These are phyloP conservation scores for Mycosphaerella sp. DNA, from an alignment of 2,329 filamentous ascomycete species.

Conservation along the genomic window DNA sequence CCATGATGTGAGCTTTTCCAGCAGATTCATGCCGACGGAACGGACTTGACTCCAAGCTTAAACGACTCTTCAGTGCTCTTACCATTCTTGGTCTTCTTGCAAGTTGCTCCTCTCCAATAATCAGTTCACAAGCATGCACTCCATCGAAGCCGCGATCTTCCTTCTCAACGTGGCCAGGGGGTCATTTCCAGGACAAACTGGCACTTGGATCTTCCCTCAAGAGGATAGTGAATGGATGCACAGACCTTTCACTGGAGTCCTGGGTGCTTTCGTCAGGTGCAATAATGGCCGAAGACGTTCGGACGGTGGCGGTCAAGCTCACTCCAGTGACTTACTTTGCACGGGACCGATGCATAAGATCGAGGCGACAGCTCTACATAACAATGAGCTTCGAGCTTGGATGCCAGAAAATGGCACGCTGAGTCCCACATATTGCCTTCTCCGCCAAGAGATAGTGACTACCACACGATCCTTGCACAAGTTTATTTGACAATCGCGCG, in stretches of 20 bases:
- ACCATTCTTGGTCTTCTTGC: not conserved
- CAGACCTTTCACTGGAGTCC: conserved; percentile 35
- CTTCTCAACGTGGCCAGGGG: conserved; percentile 1
- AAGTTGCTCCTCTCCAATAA: not conserved
- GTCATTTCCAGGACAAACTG: conserved; percentile 2
- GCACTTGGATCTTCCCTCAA: conserved; percentile 26
- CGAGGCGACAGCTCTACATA: not conserved
- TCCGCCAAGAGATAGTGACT: not conserved
- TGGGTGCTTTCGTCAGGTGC: conserved; percentile 50
- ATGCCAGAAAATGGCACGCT: no score
- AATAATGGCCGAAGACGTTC: conserved; percentile 40
- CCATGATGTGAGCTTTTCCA: conserved; percentile 1
- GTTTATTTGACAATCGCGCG: not conserved
- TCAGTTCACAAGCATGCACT: conserved; percentile 5
- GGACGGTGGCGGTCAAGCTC: conserved; percentile 41
- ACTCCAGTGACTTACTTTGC: conserved; percentile 47
- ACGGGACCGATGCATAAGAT: conserved; percentile 34
- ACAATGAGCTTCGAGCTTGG: not conserved
- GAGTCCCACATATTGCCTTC: not conserved
- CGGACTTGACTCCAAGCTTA: conserved; percentile 6
- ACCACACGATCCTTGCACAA: not conserved
- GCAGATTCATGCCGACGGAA: conserved; percentile 1
- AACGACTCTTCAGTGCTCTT: not conserved
- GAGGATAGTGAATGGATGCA: conserved; percentile 32
- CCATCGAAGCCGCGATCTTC: conserved; percentile 5